Conservation (phyloP, 2,329 filamentous ascomycete species). For the Pseudogymnoascus verrucosus region DNA sequence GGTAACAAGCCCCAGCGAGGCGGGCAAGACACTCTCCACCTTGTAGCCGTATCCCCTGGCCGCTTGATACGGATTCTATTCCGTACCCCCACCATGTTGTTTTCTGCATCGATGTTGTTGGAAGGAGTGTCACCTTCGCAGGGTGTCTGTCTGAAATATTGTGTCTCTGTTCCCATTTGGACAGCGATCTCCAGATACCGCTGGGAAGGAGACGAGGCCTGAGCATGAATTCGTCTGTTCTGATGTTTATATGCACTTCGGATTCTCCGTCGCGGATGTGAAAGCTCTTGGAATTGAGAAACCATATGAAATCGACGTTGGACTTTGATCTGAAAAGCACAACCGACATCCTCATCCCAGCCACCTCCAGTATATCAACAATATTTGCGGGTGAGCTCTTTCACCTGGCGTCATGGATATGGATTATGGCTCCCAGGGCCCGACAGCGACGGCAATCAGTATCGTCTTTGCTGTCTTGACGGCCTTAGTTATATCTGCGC, state of each 20-base stretch:
- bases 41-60: background rate
- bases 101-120: background rate
- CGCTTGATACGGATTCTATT: background rate
- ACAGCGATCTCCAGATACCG: slow-evolving; percentile 6
- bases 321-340: background rate
- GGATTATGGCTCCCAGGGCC: slow-evolving; percentile 3
- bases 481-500: slow-evolving; percentile 1
- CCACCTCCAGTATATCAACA: background rate
- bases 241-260: slow-evolving; percentile 7
- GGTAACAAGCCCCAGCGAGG: background rate
- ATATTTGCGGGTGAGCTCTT: background rate
- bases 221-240: background rate
- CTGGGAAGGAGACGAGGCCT: background rate
- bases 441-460: background rate
- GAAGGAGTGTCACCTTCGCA: background rate
- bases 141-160: slow-evolving; percentile 3
- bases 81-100: background rate
- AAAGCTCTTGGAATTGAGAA: background rate
- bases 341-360: background rate
- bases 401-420: background rate
- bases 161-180: background rate
- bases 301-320: background rate
- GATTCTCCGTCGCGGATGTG: background rate
- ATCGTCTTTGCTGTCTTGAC: slow-evolving; percentile 10
- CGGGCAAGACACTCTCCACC: background rate